Percentiles rank a stretch among this genome's conserved stretches.
Evolutionary conservation across 2,329 filamentous ascomycete species (phyloP).

Genomic region (Blastomyces silverae): DNA sequence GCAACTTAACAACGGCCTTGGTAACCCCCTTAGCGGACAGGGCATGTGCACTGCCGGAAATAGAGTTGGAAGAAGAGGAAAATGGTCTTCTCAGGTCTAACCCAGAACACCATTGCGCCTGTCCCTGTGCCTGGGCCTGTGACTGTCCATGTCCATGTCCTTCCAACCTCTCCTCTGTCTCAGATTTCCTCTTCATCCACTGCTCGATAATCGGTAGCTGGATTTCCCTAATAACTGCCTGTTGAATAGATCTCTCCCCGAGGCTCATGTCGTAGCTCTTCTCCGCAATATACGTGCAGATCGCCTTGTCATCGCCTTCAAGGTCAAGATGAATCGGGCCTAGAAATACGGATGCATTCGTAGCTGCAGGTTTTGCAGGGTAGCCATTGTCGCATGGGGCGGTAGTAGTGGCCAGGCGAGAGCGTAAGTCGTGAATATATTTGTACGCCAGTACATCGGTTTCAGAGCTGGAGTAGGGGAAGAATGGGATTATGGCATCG

Average conservation of each 20-base stretch:
- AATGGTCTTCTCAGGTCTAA: background rate
- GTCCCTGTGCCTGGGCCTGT: too few relatives aligned
- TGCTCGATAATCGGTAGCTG: conserved; percentile 15
- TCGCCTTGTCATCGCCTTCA: conserved; percentile 12
- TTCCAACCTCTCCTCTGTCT: background rate
- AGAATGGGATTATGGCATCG: conserved; percentile 39
- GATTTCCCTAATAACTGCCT: conserved; percentile 14
- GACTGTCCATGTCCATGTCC: background rate
- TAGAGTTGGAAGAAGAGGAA: background rate
- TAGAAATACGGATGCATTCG: background rate
- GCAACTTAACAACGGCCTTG: conserved; percentile 2
- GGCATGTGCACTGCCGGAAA: background rate
- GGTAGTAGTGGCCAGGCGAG: conserved; percentile 4
- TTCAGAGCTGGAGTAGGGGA: conserved; percentile 39
- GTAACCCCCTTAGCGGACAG: too few relatives aligned
- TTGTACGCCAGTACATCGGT: conserved; percentile 42
- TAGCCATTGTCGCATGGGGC: background rate
- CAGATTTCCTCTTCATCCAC: conserved; percentile 7
- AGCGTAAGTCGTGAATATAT: conserved; percentile 31
- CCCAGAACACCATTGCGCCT: background rate
- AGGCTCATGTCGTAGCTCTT: conserved; percentile 11
- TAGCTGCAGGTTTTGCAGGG: background rate
- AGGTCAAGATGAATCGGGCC: background rate
- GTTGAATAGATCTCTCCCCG: conserved; percentile 18
- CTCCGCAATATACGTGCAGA: conserved; percentile 11